Percentiles rank a stretch among this genome's conserved stretches.
Conservation (phyloP, 176 grass and related monocot species). For the Oryza australiensis region DNA sequence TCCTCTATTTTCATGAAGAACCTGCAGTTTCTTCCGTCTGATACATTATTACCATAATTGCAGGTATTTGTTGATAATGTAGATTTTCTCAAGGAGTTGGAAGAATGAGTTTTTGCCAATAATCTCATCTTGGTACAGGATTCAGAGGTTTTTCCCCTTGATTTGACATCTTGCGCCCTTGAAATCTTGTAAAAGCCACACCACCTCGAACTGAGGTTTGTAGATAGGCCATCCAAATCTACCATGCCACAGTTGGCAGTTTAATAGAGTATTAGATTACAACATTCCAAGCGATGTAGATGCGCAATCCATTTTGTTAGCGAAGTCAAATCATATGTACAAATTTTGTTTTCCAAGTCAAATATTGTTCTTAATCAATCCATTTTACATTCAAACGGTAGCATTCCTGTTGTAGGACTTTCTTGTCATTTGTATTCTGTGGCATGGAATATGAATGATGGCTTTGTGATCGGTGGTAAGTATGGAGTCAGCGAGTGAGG, state of each 20-base stretch:
- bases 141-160: constrained; percentile 1
- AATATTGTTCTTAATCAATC: background rate
- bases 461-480: background rate
- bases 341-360: constrained; percentile 21
- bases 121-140: constrained; percentile 28
- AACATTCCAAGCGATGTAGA: constrained; percentile 18
- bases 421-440: background rate
- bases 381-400: background rate
- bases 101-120: constrained; percentile 47
- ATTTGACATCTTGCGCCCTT: constrained; percentile 3
- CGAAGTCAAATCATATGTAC: constrained; percentile 30
- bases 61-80: constrained; percentile 92
- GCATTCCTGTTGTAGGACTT: background rate
- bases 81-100: constrained; percentile 90
- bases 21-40: background rate
- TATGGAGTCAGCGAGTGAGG: background rate
- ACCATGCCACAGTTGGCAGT: constrained; percentile 31
- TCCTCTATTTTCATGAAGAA: background rate
- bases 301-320: constrained; percentile 32
- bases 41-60: constrained; percentile 20
- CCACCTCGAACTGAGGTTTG: constrained; percentile 46
- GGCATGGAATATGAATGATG: background rate
- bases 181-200: constrained; percentile 39
- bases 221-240: constrained; percentile 51
- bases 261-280: constrained; percentile 39